Evolutionary conservation across 192 early-diverging fungal species (phyloP).

Genomic region (Geosiphon pyriformis): DNA sequence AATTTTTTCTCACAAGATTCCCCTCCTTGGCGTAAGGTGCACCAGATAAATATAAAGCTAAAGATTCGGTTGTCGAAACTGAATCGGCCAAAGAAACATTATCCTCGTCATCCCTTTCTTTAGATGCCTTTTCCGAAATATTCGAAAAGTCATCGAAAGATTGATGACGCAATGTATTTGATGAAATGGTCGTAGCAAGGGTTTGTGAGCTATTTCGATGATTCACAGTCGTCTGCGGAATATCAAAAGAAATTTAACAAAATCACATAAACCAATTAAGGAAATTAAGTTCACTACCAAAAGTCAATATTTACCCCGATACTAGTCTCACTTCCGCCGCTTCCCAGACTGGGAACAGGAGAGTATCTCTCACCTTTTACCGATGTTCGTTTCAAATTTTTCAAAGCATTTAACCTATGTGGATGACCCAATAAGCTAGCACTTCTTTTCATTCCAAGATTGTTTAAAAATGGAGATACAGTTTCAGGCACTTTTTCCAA

Average conservation of each 20-base stretch:
- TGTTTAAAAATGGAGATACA: not conserved
- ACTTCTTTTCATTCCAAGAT: constrained; percentile 26
- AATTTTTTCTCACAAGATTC: constrained; percentile 83
- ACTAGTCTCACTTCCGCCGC: constrained; percentile 8
- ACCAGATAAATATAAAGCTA: constrained; percentile 13
- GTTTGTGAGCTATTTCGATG: constrained; percentile 11
- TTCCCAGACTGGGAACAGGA: constrained; percentile 16
- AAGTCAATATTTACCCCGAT: not conserved
- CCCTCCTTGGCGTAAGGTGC: constrained; percentile 57
- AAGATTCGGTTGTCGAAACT: constrained; percentile 14
- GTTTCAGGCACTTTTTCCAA: constrained; percentile 20
- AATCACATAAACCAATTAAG: too few species aligned
- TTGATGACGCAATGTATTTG: constrained; percentile 2
- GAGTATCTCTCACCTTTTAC: constrained; percentile 5
- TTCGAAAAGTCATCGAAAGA: not conserved
- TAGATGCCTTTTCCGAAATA: not conserved
- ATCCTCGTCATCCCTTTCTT: constrained; percentile 9
- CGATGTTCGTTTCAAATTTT: not conserved
- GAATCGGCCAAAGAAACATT: constrained; percentile 4
- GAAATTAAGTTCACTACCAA: not conserved
- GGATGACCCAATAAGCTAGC: constrained; percentile 11
- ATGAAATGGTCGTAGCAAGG: constrained; percentile 2
- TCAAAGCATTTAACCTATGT: constrained; percentile 3
- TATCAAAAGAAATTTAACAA: not conserved
- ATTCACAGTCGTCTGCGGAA: not conserved